Evolutionary conservation across 2,329 filamentous ascomycete genomes (phyloP).

Genomic region (Fusarium nodosum): DNA sequence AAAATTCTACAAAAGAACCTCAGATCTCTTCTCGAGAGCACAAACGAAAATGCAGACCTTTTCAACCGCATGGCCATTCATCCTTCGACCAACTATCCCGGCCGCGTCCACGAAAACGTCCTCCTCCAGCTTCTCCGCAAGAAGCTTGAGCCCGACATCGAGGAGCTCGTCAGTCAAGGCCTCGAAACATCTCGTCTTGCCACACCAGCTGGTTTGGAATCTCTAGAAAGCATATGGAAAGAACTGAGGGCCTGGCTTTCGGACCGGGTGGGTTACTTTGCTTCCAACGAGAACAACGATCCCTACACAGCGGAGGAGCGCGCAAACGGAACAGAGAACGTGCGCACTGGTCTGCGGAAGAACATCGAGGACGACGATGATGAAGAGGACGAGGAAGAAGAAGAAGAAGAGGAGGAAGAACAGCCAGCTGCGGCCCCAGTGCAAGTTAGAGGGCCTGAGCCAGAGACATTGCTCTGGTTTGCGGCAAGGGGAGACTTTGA

Average conservation of each 20-base stretch:
- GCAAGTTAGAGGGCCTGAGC: slow-evolving; percentile 59
- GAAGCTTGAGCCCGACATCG: slow-evolving; percentile 83
- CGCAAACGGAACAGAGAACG: slow-evolving; percentile 74
- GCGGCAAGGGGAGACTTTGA: slow-evolving; percentile 60
- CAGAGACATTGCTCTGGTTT: slow-evolving; percentile 64
- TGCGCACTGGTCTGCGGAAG: slow-evolving; percentile 77
- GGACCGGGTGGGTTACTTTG: slow-evolving; percentile 58
- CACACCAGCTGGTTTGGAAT: slow-evolving; percentile 60
- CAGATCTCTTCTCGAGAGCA: slow-evolving; percentile 72
- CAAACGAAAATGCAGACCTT: slow-evolving; percentile 74
- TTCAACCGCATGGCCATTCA: slow-evolving; percentile 79
- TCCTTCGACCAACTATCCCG: slow-evolving; percentile 81
- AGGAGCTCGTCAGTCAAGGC: slow-evolving; percentile 77
- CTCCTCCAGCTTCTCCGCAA: slow-evolving; percentile 81
- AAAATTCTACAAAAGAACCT: slow-evolving; percentile 80
- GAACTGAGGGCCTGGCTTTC: slow-evolving; percentile 60
- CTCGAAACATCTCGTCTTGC: slow-evolving; percentile 61
- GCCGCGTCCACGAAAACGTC: slow-evolving; percentile 74
- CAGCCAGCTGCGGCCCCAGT: slow-evolving; percentile 12
- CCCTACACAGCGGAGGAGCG: slow-evolving; percentile 80
- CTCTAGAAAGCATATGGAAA: slow-evolving; percentile 70
- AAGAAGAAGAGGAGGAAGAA: slow-evolving; percentile 16
- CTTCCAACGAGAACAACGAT: slow-evolving; percentile 64
- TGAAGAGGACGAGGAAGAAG: slow-evolving; percentile 56
- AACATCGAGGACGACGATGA: slow-evolving; percentile 69